Base-by-base conservation (phyloP, 2,329 filamentous ascomycete genomes). In the Xylogone sp. region DNA sequence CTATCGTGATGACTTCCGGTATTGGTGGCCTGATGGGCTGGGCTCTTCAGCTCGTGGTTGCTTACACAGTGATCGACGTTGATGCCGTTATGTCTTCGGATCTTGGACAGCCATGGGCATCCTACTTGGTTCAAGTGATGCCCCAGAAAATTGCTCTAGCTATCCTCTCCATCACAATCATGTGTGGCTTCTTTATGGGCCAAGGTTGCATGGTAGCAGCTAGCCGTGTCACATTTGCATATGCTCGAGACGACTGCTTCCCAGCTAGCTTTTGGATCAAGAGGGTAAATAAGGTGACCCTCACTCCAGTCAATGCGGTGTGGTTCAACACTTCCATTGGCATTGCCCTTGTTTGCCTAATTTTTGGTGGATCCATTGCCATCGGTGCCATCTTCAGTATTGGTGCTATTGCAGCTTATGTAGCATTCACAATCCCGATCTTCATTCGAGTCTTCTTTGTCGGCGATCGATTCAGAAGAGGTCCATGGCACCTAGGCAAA, bases 21-120 rank as follows among this genome's bases (percentile, higher is more conserved):
- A 73, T 84, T 2, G 87, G 87, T 5, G 86, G 86, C 1, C 55
- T 85, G 2, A 75, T 87, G 55, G 87, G 87, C 44, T 90, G 86
- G 82, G 82, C 87, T 58, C 69, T 90, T n/a, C 86, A 89, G 64
- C 73, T 88, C 9, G 82, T 88, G 1, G 82, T 86, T 29, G 83
- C 83, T 19, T 87, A 87, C 65, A 87, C 84, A 0, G 83, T 87
- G 12, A 71, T 81, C 34, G 78, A 83, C 57, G 85, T 87, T 56
- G 66, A 72, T 2, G 70, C 61, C 0, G 80, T 81, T 2, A 65
- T 87, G 12, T 68, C 73, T 20, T 84, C 81, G 2, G 77, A 83
- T n/a, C 71, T 87, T 2, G 83, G 83, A 3, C 83, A 87, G 62
- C 84, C 84, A 1, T 87, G 83, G 72, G 84, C 83, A 2, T 81